phyloP scores from a whole-genome alignment of 192 early-diverging fungal species.

The Phycomyces blakesleeanus region DNA sequence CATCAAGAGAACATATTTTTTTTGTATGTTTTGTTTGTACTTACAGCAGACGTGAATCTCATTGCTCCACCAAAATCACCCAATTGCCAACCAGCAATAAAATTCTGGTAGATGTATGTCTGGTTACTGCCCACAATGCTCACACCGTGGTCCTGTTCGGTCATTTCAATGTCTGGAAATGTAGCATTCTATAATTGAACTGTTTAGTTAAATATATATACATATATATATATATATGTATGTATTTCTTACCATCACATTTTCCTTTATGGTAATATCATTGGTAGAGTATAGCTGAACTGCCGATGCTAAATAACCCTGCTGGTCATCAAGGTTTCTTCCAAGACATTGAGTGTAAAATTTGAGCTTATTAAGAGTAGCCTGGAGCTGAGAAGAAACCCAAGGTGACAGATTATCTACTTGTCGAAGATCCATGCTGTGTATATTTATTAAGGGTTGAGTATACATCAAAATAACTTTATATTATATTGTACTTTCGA shows the following conservation, averaged over 20 bases:
- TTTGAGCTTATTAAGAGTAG: neutral
- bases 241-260: conserved; percentile 30
- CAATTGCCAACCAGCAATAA: conserved; percentile 24
- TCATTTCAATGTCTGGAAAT: conserved; percentile 16
- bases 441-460: neutral
- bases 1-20: neutral
- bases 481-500: neutral
- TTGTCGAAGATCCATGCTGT: conserved; percentile 25
- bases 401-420: conserved; percentile 4
- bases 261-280: conserved; percentile 25
- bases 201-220: too few relatives aligned
- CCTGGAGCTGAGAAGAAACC: neutral
- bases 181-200: conserved; percentile 28
- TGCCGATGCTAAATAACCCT: conserved; percentile 25
- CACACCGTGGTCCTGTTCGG: conserved; percentile 27
- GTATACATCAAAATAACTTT: neutral
- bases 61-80: conserved; percentile 28
- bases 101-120: conserved; percentile 27
- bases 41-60: conserved; percentile 29
- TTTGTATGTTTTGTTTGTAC: neutral
- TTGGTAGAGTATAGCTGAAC: conserved; percentile 19
- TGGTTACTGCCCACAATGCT: conserved; percentile 22
- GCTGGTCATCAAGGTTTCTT: conserved; percentile 4
- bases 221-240: too few relatives aligned
- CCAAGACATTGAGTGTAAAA: conserved; percentile 11